These are phyloP conservation scores for Begonia fuchsioides DNA, from an alignment of 306 rosid species.

Conservation along the genomic window DNA sequence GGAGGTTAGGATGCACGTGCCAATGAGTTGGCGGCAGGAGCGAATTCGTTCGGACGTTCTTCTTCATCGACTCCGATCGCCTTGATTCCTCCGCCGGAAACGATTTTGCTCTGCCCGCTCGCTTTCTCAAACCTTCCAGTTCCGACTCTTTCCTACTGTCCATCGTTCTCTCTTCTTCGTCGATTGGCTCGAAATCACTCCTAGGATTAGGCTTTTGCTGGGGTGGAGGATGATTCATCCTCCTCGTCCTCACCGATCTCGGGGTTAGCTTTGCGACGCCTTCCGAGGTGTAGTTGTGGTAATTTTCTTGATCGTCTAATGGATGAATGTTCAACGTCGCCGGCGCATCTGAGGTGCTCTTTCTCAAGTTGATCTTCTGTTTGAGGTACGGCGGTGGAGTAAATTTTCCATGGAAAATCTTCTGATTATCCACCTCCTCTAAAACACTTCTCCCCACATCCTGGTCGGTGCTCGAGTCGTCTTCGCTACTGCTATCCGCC, in stretches of 20 bases:
- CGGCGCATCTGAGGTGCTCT: conserved; percentile 15
- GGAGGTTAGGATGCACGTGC: conserved; percentile 52
- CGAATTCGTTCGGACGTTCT: conserved; percentile 15
- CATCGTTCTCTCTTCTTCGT: conserved; percentile 17
- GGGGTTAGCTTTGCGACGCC: conserved; percentile 22
- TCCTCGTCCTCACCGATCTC: conserved; percentile 47
- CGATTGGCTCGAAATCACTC: neutral
- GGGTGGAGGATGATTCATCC: conserved; percentile 20
- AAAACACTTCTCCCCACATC: conserved; percentile 28
- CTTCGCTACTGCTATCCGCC: conserved; percentile 37
- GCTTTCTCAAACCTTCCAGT: conserved; percentile 8
- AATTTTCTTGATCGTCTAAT: conserved; percentile 13
- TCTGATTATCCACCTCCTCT: conserved; percentile 32
- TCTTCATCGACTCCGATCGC: conserved; percentile 9
- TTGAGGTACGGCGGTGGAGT: conserved; percentile 66
- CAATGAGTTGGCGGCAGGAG: conserved; percentile 15
- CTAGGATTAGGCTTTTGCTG: neutral
- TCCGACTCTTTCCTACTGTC: conserved; percentile 23
- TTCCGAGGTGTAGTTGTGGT: conserved; percentile 6
- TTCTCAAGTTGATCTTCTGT: conserved; percentile 16
- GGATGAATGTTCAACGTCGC: conserved; percentile 3
- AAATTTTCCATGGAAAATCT: conserved; percentile 17
- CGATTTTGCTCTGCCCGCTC: conserved; percentile 20
- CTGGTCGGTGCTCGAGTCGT: conserved; percentile 20
- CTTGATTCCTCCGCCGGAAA: conserved; percentile 10